A percentile compares a stretch with the other conserved stretches of the same genome.
Evolutionary conservation across 1,284 basidiomycete species (phyloP).

Genomic region (Xanthoconium separans): DNA sequence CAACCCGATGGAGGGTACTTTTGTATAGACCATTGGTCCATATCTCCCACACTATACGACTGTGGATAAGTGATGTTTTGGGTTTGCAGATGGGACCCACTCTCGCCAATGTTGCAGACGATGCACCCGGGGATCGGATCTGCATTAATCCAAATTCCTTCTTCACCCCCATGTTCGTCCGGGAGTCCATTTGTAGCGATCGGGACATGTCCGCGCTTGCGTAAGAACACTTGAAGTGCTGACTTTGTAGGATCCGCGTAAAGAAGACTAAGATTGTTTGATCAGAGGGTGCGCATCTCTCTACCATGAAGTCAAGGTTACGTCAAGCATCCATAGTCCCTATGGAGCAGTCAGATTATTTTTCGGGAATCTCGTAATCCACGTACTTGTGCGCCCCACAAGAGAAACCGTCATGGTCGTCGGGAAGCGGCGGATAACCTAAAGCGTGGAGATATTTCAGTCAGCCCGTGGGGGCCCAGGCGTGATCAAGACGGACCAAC

Average conservation of each 20-base stretch:
- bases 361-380: background rate
- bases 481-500: conserved; percentile 51
- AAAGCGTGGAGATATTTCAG: background rate
- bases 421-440: conserved; percentile 85
- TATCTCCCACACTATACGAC: conserved; percentile 75
- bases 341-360: conserved; percentile 28
- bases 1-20: conserved; percentile 75
- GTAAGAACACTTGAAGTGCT: conserved; percentile 79
- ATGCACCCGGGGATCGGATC: conserved; percentile 77
- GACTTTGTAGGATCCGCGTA: conserved; percentile 75
- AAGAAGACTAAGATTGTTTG: conserved; percentile 55
- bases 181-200: conserved; percentile 41
- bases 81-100: conserved; percentile 41
- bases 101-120: conserved; percentile 84
- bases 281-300: conserved; percentile 4
- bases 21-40: conserved; percentile 82
- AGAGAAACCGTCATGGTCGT: conserved; percentile 73
- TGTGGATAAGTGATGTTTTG: conserved; percentile 1
- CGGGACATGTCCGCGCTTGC: conserved; percentile 39
- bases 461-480: background rate
- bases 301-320: conserved; percentile 34
- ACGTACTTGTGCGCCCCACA: conserved; percentile 81
- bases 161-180: conserved; percentile 49
- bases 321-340: conserved; percentile 87
- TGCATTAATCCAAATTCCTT: conserved; percentile 75